Base-by-base conservation (phyloP, 768 basidiomycete genomes). In the Serendipita sp. region DNA sequence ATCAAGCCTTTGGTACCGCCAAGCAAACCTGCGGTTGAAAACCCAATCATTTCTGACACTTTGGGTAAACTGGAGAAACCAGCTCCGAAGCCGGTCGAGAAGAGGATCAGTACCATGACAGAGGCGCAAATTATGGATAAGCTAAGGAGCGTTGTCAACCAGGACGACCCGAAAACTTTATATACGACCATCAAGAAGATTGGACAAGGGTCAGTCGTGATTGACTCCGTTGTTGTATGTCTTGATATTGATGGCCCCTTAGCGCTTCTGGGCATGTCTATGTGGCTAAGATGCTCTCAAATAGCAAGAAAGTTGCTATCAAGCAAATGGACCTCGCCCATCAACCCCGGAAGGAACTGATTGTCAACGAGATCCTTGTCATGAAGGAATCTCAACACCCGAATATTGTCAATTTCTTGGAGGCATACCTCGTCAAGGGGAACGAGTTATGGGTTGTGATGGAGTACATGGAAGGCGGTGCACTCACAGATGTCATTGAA, bases 41-140 rank as follows among this genome's bases (percentile, higher is more conserved):
- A 73, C 3, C 70, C 72, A 4, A 61, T 66, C 20, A 82, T 84
- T 1, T 85, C 86, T 0, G 85, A 85, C 0, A 86, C 90, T 14
- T 85, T 78, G 0, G 79, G 86, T 38, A 76, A 86, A 65, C 80
- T 87, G 71, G 65, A 67, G 65, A 84, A 82, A 72, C 80, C 83
- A 62, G 87, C 86, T 72, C 61, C 61, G 62, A 83, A 77, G 63
- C 65, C 62, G 9, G 71, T 75, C 11, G 83, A 94, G 73, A 87
- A 91, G 74, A 80, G 95, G 65, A 95, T 97, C 68, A 93, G 90
- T 66, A 89, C 92, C 42, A 90, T 99, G 90, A 88, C 87, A 58
- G 95, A 99, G 74, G 87, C 86, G 56, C 95, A 99, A 76, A 94
- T 98, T 68, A 96, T 97, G 94, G 90, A 94, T 71, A 96, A 95